Conservation (phyloP, 176 grass and related monocot species). For the Guadua angustifolia region DNA sequence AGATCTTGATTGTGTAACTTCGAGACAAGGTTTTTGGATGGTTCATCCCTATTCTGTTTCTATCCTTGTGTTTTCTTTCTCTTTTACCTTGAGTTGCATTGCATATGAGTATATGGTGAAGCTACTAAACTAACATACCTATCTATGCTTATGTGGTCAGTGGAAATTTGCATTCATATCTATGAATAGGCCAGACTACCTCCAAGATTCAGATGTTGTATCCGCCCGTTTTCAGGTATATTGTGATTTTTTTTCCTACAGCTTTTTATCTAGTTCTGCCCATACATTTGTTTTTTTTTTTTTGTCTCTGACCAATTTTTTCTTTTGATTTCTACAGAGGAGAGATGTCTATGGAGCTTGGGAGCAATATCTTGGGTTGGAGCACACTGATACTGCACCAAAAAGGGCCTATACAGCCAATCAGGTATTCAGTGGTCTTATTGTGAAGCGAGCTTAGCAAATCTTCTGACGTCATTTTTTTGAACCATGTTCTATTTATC, state of each 20-base stretch:
- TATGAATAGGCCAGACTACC: conserved; percentile 85
- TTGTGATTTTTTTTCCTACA: conserved; percentile 30
- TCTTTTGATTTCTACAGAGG: conserved; percentile 57
- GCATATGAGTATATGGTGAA: conserved; percentile 17
- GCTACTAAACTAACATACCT: conserved; percentile 5
- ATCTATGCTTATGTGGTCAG: conserved; percentile 48
- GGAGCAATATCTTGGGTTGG: conserved; percentile 97
- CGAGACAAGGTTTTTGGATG: not conserved
- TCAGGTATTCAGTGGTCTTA: conserved; percentile 54
- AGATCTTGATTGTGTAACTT: conserved; percentile 36
- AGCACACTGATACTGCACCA: conserved; percentile 82
- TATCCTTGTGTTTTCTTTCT: conserved; percentile 18
- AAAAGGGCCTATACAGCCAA: conserved; percentile 78
- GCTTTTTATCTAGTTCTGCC: conserved; percentile 31
- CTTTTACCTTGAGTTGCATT: conserved; percentile 34
- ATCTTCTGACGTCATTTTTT: not conserved
- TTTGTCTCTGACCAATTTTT: conserved; percentile 8
- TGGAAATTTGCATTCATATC: conserved; percentile 95
- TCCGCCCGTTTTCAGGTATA: conserved; percentile 75
- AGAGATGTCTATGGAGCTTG: conserved; percentile 96
- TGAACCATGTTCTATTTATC: not conserved
- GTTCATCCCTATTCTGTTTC: not conserved
- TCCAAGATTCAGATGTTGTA: conserved; percentile 80
- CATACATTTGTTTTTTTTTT: conserved; percentile 39
- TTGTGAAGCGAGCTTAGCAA: conserved; percentile 14